Evolutionary conservation across 1,284 basidiomycete genomes (phyloP), one percentile per base, ranked within the genome.

Genomic region (Melanopsichium pennsylvanicum): DNA sequence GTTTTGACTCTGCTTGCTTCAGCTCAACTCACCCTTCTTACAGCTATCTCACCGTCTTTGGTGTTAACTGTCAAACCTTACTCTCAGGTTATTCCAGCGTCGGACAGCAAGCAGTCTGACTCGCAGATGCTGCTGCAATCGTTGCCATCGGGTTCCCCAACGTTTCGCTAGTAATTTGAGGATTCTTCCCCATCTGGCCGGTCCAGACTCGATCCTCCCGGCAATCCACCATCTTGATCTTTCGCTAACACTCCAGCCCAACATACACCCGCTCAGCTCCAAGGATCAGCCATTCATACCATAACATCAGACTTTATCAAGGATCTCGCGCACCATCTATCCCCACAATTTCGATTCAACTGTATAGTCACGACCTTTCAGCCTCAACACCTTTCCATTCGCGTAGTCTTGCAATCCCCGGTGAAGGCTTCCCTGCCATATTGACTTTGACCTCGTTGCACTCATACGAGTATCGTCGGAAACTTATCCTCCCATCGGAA

Each of bases 221-320:
- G 13, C 12, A 34, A 37, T 19, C 35, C 18, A 29, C 27, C 33
- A 35, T 16, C 34, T 12, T n/a, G 25, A 35, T 6, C 5, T 13
- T 37, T 9, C 26, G n/a, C 18, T 26, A 16, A 40, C 58, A 54
- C 45, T 49, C 58, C 11, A 50, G 50, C 43, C 58, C 46, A 61
- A 45, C 25, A 29, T 39, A 29, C 27, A 29, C 27, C 27, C 27
- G 13, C 18, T 36, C 33, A 5, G 36, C 11, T 19, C 15, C n/a
- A n/a, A n/a, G n/a, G n/a, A n/a, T n/a, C n/a, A n/a, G n/a, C n/a
- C n/a, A n/a, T n/a, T n/a, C n/a, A n/a, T n/a, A n/a, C n/a, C n/a
- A n/a, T n/a, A n/a, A n/a, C n/a, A n/a, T n/a, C n/a, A n/a, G n/a
- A n/a, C n/a, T n/a, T n/a, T n/a, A n/a, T n/a, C n/a, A n/a, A n/a